phyloP scores from a whole-genome alignment of 73 alveolate species.

The Paramecium octaurelia region DNA sequence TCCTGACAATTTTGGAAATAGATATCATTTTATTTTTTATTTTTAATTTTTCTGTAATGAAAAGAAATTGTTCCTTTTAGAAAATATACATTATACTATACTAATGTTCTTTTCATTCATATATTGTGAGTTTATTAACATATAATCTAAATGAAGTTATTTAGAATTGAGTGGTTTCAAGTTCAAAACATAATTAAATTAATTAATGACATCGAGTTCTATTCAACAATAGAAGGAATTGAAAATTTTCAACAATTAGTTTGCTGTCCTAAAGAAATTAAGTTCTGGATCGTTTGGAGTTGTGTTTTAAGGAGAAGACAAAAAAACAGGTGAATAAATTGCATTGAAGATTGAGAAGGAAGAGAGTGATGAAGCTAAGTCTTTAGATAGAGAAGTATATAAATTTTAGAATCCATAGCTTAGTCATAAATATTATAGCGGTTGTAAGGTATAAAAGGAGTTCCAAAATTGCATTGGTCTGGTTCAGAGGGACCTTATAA shows the following conservation, averaged over 20 bases:
- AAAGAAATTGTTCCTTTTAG: too few relatives aligned
- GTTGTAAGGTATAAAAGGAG: constrained; percentile 46
- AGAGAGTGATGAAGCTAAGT: constrained; percentile 27
- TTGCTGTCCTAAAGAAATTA: constrained; percentile 64
- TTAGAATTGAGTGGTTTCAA: neutral
- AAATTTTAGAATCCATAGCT: neutral
- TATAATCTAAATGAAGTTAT: neutral
- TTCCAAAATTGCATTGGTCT: constrained; percentile 57
- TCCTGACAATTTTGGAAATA: neutral
- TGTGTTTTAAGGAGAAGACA: constrained; percentile 75
- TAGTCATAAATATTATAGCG: constrained; percentile 48
- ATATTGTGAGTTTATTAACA: neutral
- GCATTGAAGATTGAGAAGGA: constrained; percentile 73
- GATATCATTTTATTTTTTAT: neutral
- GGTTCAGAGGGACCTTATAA: constrained; percentile 58
- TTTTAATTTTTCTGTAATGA: neutral
- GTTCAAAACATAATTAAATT: neutral
- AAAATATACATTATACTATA: neutral
- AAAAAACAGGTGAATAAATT: constrained; percentile 56
- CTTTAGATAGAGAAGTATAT: constrained; percentile 42
- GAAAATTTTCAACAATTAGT: constrained; percentile 55
- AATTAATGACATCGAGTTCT: neutral
- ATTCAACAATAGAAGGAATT: constrained; percentile 8
- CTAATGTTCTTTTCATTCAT: neutral
- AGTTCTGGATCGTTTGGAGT: constrained; percentile 94